A percentile compares a stretch with the other conserved stretches of the same genome.
phyloP scores from a whole-genome alignment of 176 grass and related monocot species.

The Calamus simplicifolius region DNA sequence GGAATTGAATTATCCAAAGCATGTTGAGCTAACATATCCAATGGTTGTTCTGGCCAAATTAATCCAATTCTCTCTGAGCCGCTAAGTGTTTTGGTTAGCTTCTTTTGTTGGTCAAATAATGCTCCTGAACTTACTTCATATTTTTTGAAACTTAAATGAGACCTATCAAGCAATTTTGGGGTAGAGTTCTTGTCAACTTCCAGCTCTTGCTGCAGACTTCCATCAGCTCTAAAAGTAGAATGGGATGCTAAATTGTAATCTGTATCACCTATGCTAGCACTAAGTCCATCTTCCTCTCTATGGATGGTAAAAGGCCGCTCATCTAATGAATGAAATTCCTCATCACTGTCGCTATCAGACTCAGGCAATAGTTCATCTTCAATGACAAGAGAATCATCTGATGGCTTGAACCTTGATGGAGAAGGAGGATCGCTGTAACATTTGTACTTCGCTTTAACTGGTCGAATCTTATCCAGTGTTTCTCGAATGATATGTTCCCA shows the following conservation, averaged over 20 bases:
- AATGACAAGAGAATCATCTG: slow-evolving; percentile 53
- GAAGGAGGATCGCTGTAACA: slow-evolving; percentile 79
- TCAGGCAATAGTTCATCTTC: slow-evolving; percentile 56
- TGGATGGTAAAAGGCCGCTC: slow-evolving; percentile 24
- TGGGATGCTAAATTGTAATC: background rate
- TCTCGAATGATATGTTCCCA: slow-evolving; percentile 83
- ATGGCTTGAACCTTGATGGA: slow-evolving; percentile 77
- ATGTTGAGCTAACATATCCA: slow-evolving; percentile 47
- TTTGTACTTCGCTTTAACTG: slow-evolving; percentile 80
- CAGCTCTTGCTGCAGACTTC: background rate
- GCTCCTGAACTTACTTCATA: slow-evolving; percentile 28
- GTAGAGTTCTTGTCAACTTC: background rate
- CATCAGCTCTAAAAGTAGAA: background rate
- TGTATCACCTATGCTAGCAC: background rate
- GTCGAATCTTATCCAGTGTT: slow-evolving; percentile 73
- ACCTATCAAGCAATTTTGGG: background rate
- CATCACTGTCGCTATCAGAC: slow-evolving; percentile 63
- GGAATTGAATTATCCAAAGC: background rate
- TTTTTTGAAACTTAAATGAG: slow-evolving; percentile 20
- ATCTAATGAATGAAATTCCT: slow-evolving; percentile 44
- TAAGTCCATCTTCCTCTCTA: slow-evolving; percentile 21
- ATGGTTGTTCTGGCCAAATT: slow-evolving; percentile 82
- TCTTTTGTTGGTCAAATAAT: slow-evolving; percentile 33
- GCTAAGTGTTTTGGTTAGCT: slow-evolving; percentile 57
- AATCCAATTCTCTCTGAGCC: slow-evolving; percentile 81